Base-by-base conservation (phyloP, 805 yeast genomes). In the Hanseniaspora guilliermondii region DNA sequence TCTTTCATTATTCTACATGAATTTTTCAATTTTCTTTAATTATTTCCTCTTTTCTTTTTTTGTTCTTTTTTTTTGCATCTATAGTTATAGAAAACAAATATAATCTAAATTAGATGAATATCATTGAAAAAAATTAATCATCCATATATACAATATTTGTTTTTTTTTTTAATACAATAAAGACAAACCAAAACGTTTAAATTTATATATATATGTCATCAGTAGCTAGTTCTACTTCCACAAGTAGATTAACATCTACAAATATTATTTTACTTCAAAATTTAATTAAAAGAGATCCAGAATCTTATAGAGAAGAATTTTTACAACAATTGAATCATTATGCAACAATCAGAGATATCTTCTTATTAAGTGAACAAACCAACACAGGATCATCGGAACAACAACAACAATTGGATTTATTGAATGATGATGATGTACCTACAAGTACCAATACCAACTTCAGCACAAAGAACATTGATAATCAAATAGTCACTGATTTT, bases 231-330 rank as follows among this genome's bases (percentile, higher is more conserved):
- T 25, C 41, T 35, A 50, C 48, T 25, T 42, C 54, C 12, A 50
- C 54, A 16, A 50, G 54, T 42, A 50, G 54, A 42, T 39, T 50
- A 39, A 50, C 54, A n/a, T 50, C 97, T 11, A 85, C 88, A 19
- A 93, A 93, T 69, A 85, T 93, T 65, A 89, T 94, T 38, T 72
- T 91, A 58, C 71, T 93, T 57, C 98, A 93, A 70, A 93, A 93
- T 67, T 75, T 93, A 59, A 95, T 93, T 9, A 83, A 89, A 61
- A 76, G 97, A 62, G 98, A 93, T 67, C 97, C 98, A 2, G 85
- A 78, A 61, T 89, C 97, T 0, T 93, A 93, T 66, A 80, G 80
- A 57, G 98, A 93, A 68, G 99, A 93, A 68, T 93, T 93, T 68
- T 68, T 84, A 39, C 93, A 88, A 62, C 98, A 93, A 66, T 87